These are phyloP conservation scores for Syzygium aromaticum DNA, from an alignment of 345 rosid species.

Conservation along the genomic window DNA sequence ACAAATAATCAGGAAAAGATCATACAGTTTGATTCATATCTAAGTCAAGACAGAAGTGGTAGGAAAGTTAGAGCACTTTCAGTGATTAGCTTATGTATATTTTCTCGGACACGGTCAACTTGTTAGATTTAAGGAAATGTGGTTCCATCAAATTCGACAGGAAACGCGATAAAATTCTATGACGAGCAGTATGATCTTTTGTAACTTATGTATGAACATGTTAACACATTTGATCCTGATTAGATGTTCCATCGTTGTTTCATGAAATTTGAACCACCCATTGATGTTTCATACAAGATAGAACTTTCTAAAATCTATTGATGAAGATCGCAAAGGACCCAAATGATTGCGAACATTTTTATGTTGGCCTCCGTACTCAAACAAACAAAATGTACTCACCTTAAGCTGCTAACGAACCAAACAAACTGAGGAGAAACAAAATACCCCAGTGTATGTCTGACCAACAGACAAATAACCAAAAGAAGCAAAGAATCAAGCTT, in stretches of 20 bases:
- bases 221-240: neutral
- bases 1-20: neutral
- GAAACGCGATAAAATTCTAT: neutral
- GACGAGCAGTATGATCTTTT: neutral
- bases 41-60: neutral
- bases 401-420: neutral
- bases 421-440: neutral
- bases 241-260: neutral
- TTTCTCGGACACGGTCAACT: neutral
- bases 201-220: neutral
- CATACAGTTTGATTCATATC: neutral
- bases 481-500: neutral
- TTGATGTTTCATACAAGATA: neutral
- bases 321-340: neutral
- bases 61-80: neutral
- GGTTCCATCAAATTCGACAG: neutral
- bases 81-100: neutral
- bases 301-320: neutral
- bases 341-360: neutral
- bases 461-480: neutral
- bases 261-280: neutral
- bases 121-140: neutral
- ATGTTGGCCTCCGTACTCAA: neutral
- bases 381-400: neutral
- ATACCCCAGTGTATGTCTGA: neutral